Base-by-base conservation (phyloP, 2,329 filamentous ascomycete species). In the Talaromyces sp. region DNA sequence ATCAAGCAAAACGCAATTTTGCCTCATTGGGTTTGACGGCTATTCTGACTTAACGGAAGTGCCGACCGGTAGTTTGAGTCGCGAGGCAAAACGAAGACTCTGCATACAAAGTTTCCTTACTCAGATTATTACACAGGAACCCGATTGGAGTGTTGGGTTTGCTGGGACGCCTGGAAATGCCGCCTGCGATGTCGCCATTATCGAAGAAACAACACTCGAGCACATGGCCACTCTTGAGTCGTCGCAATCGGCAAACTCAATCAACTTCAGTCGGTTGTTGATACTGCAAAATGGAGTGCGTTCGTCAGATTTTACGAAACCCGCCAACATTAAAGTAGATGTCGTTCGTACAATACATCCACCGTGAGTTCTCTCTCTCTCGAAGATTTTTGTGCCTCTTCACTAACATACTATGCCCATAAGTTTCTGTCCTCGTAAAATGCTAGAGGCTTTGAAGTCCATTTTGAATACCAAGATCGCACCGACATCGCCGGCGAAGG, bases 1-100 rank as follows among this genome's bases (percentile, higher is more conserved):
- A 1, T 15, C 41, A 1, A 8, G 52, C 3, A 41, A 47, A n/a
- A 37, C 67, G 5, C 71, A 69, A 8, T 72, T 73, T 7, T 72
- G 70, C 15, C 63, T 76, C 25, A 66, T 76, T n/a, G 72, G 69
- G 1, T 68, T 76, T 19, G 70, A 73, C 45, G 69, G 68, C 3
- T 71, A 69, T 56, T 67, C 69, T 3, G 68, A 71, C 27, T 59
- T 73, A 37, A 70, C 66, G 13, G 68, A 70, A 31, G 67, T 66
- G 0, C 70, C 70, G 2, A 68, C 65, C 11, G 72, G 71, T 22
- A 67, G 71, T 7, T 31, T 73, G 37, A 71, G 66, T 17, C 62
- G 68, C 0, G 70, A 75, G n/a, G 69, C 70, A 0, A 75, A 73
- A 62, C 71, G 73, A 5, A 75, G 71, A 43, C 60, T 75, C 9